Evolutionary conservation across 148 eudicot species (phyloP), one percentile per base, ranked within the genome.

Genomic region (Drosera capensis): DNA sequence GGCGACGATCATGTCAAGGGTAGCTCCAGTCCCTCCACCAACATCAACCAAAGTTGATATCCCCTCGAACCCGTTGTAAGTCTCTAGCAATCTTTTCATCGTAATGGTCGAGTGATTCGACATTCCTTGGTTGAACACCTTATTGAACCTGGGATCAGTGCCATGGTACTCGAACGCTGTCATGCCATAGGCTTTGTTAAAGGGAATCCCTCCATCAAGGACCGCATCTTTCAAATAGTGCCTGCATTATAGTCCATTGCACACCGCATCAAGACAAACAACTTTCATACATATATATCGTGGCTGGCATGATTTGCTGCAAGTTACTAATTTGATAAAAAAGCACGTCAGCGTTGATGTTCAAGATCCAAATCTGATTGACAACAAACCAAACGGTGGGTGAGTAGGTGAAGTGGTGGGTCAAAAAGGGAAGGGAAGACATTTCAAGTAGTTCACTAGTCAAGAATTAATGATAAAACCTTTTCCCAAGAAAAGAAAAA

Each of bases 181-280:
- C 96, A 76, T 76, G 16, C 88, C 96, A 62, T 86, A 86, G 8
- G 96, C 94, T 51, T 79, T 86, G 72, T 86, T 82, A 50, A 82
- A 86, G 25, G 96, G 94, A 25, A 76, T 82, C 9, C 94, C 96
- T 5, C 96, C 96, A 7, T 86, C 88, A 11, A 86, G 69, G 55
- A 86, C 75, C 30, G 96, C 78, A 55, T 86, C 94, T 67, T 82
- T 82, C 23, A 82, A 58, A 55, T 82, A 45, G 64, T 86, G 79
- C 94, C 96, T 82, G 30, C 14, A 49, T 4, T 6, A 45, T 20
- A 20, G 20, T 1, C 31, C n/a, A n/a, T n/a, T n/a, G n/a, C n/a
- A n/a, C n/a, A n/a, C n/a, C n/a, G n/a, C n/a, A n/a, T n/a, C n/a
- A n/a, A n/a, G n/a, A n/a, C n/a, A n/a, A n/a, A n/a, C n/a, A n/a